Conservation (phyloP, 2,329 filamentous ascomycete genomes). For the Seiridium unicorne region DNA sequence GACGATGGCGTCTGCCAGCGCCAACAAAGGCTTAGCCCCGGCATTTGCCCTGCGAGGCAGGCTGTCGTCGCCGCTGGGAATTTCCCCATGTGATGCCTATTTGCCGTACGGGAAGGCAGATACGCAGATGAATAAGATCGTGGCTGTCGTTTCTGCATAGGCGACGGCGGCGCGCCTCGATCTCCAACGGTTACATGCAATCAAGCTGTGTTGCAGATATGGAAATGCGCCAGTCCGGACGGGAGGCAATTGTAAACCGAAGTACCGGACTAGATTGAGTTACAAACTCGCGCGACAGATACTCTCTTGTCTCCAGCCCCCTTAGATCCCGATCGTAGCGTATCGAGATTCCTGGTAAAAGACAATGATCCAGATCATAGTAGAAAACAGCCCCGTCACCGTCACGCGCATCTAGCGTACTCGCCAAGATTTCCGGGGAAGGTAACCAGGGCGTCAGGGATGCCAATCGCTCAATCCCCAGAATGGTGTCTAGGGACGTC, state of each 20-base stretch:
- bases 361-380: neutral
- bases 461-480: neutral
- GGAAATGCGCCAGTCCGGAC: neutral
- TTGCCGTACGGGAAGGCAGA: neutral
- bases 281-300: neutral
- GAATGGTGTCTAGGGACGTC: neutral
- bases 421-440: neutral
- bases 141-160: neutral
- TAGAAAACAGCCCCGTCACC: neutral
- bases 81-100: no score
- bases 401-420: neutral
- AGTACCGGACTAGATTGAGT: neutral
- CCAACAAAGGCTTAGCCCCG: neutral
- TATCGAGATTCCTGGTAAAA: neutral
- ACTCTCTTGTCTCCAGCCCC: neutral
- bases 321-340: neutral
- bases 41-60: neutral
- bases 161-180: no score
- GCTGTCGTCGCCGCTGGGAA: no score
- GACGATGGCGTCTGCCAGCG: neutral
- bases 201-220: neutral
- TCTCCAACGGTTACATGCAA: neutral
- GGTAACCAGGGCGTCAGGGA: neutral
- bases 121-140: neutral
- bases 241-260: neutral